Conservation (phyloP, 2,329 filamentous ascomycete species). For the Trichophyton benhamiae region DNA sequence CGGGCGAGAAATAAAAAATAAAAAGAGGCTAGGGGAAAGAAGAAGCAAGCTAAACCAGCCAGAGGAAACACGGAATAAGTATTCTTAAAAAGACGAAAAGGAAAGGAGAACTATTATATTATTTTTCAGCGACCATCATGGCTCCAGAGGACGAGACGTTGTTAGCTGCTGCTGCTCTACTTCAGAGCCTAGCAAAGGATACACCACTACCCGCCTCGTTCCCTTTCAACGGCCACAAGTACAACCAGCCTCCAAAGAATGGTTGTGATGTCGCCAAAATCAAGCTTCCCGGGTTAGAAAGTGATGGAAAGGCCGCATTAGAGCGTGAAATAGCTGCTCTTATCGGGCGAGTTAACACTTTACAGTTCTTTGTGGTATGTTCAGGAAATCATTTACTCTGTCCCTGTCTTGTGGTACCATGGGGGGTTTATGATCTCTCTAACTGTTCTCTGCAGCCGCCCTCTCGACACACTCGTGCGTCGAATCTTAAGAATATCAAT, state of each 20-base stretch:
- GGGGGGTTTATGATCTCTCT: not conserved
- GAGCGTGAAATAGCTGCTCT: slow-evolving; percentile 75
- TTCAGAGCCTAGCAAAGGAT: slow-evolving; percentile 36
- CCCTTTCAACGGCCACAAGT: slow-evolving; percentile 16
- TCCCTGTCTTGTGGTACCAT: not conserved
- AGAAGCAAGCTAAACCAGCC: not conserved
- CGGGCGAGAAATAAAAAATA: not conserved
- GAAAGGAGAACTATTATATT: slow-evolving; percentile 1
- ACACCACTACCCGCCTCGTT: slow-evolving; percentile 22
- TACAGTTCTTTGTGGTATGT: slow-evolving; percentile 64
- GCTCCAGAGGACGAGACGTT: slow-evolving; percentile 37
- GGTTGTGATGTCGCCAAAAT: slow-evolving; percentile 43
- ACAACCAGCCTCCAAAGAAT: slow-evolving; percentile 31
- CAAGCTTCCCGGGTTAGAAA: slow-evolving; percentile 64
- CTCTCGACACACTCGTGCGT: slow-evolving; percentile 25
- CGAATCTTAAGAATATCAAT: slow-evolving; percentile 25
- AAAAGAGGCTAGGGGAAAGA: not conserved
- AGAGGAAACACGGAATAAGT: not conserved
- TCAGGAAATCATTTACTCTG: not conserved
- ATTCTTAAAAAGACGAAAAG: not conserved
- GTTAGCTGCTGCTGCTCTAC: slow-evolving; percentile 34
- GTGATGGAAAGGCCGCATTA: slow-evolving; percentile 61
- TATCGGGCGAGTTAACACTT: slow-evolving; percentile 61
- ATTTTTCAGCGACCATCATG: slow-evolving; percentile 24
- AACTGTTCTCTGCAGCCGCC: slow-evolving; percentile 23